Evolutionary conservation across 2,329 filamentous ascomycete genomes (phyloP).

Genomic region (Gaeumannomyces sp.): DNA sequence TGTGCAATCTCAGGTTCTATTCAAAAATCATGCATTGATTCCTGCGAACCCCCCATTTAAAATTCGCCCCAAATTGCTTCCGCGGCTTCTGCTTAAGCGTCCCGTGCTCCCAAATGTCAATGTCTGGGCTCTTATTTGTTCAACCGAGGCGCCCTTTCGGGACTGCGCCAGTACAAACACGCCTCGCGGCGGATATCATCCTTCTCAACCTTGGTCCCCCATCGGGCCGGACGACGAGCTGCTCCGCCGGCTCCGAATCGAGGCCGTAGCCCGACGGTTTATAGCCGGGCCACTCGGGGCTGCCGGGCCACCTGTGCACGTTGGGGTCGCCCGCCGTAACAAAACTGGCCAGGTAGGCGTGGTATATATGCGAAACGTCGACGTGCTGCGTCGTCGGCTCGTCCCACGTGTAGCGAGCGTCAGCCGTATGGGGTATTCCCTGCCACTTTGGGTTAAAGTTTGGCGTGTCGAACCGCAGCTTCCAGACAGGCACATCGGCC

Average conservation of each 20-base stretch:
- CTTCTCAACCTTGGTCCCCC: conserved; percentile 5
- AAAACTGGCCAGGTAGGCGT: conserved; percentile 71
- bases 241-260: background rate
- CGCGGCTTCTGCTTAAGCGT: too few relatives aligned
- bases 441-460: conserved; percentile 1
- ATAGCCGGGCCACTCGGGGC: conserved; percentile 40
- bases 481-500: conserved; percentile 3
- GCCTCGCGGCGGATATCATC: conserved; percentile 6
- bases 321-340: conserved; percentile 64
- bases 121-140: background rate
- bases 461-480: conserved; percentile 6
- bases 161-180: conserved; percentile 7
- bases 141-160: conserved; percentile 6
- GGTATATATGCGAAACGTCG: conserved; percentile 20
- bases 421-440: conserved; percentile 6
- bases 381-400: conserved; percentile 7
- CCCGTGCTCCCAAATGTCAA: too few relatives aligned
- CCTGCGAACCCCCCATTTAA: too few relatives aligned
- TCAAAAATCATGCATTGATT: too few relatives aligned
- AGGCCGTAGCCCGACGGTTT: conserved; percentile 4
- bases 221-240: conserved; percentile 5
- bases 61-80: too few relatives aligned
- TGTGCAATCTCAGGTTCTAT: too few relatives aligned
- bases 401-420: conserved; percentile 4
- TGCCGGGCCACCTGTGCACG: conserved; percentile 32